Base-by-base conservation (phyloP, 1,284 basidiomycete species). In the Ustilago esculenta region DNA sequence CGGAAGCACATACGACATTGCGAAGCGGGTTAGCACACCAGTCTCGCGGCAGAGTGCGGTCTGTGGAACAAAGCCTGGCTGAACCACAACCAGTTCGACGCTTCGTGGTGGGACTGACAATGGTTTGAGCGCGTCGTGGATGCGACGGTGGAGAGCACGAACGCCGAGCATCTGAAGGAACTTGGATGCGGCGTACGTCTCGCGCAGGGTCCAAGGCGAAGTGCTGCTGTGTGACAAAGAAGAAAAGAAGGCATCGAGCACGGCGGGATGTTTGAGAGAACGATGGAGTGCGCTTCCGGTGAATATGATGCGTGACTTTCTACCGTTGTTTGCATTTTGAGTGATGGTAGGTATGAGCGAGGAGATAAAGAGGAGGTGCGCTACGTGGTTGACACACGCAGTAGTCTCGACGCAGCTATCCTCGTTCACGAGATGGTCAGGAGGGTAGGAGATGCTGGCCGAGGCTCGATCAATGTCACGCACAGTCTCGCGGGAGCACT, bases 91-190 rank as follows among this genome's bases (percentile, higher is more conserved):
- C 4, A 72, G 39, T 20, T 72, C 54, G 8, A 71, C 47, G 1
- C 41, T 48, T 1, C 32, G 54, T 4, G 34, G 24, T 1, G 54
- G 35, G 0, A 43, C 45, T 0, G 4, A 25, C 1, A 27, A 34
- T 12, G 32, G 25, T 4, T 42, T 29, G 2, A 65, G 37, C 3
- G 44, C 30, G 0, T 37, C 17, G n/a, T 65, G 42, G 17, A 71
- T 25, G 0, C 55, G 48, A n/a, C 63, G 57, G 23, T 63, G 68
- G 18, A 63, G 48, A 4, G 63, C 61, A 21, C 68, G 68, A 5
- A 72, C 37, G 20, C 68, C 68, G 3, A 72, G 58, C 68, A 72
- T 67, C 44, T 72, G 68, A 9, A 72, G 55, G 42, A 63, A 66
- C 34, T 72, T 72, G n/a, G 68, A 72, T 0, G 63, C 63, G 3